These are phyloP conservation scores for Jaapia argillacea DNA, from an alignment of 768 basidiomycete genomes.

Conservation along the genomic window DNA sequence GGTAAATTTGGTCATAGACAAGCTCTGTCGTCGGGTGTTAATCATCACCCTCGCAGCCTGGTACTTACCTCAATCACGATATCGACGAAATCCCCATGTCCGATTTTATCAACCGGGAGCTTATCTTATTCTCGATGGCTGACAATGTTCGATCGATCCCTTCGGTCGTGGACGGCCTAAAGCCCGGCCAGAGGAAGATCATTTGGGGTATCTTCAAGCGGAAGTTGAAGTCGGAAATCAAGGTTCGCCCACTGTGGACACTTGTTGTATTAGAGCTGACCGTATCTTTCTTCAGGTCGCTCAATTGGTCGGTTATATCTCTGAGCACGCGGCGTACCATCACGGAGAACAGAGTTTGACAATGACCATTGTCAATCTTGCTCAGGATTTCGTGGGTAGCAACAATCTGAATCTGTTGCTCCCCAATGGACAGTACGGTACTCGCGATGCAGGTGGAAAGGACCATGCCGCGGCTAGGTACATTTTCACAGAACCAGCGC, in stretches of 20 bases:
- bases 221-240: constrained; percentile 86
- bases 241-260: constrained; percentile 31
- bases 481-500: constrained; percentile 76
- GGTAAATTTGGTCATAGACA: constrained; percentile 27
- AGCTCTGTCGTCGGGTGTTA: neutral
- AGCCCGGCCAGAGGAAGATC: constrained; percentile 96
- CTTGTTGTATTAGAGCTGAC: too few species aligned
- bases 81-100: constrained; percentile 77
- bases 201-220: constrained; percentile 95
- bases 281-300: constrained; percentile 47
- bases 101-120: constrained; percentile 96
- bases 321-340: constrained; percentile 91
- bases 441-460: constrained; percentile 87
- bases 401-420: constrained; percentile 88
- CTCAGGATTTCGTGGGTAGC: constrained; percentile 89
- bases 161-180: constrained; percentile 86
- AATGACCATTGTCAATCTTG: constrained; percentile 86
- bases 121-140: constrained; percentile 98
- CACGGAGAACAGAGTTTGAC: constrained; percentile 89
- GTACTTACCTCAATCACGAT: constrained; percentile 88
- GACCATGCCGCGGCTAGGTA: constrained; percentile 96
- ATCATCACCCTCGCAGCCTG: constrained; percentile 46
- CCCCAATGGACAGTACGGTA: constrained; percentile 94
- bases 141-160: constrained; percentile 98
- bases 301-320: constrained; percentile 92